These are phyloP conservation scores for Botryotinia calthae DNA, from an alignment of 2,329 filamentous ascomycete species.

Conservation along the genomic window DNA sequence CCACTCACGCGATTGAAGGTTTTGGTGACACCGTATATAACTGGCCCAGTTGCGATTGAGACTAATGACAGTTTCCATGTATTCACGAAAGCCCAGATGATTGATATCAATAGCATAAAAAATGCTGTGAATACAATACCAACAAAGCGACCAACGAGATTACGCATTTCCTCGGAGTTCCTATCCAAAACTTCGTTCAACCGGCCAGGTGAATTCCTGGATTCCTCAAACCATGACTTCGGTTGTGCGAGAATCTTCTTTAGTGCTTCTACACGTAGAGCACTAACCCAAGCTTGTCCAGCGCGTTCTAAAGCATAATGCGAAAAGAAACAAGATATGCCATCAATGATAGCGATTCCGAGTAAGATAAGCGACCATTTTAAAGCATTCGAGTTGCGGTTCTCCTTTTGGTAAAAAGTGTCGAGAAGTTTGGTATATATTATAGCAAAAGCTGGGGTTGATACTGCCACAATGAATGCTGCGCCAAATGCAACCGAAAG, in stretches of 20 bases:
- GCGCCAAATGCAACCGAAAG: constrained; percentile 58
- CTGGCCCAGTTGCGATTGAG: constrained; percentile 64
- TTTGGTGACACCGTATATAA: constrained; percentile 64
- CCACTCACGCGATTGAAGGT: constrained; percentile 63
- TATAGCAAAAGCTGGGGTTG: constrained; percentile 65
- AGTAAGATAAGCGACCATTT: constrained; percentile 70
- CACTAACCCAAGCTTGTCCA: constrained; percentile 75
- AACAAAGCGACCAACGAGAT: constrained; percentile 74
- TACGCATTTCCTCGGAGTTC: constrained; percentile 83
- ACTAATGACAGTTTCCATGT: constrained; percentile 83
- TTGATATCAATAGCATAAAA: constrained; percentile 65
- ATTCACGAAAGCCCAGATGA: constrained; percentile 70
- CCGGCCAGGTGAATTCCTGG: constrained; percentile 59
- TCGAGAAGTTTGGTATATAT: constrained; percentile 69
- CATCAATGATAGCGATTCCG: constrained; percentile 65
- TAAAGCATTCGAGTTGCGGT: constrained; percentile 27
- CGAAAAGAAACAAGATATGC: constrained; percentile 60
- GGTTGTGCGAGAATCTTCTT: constrained; percentile 71
- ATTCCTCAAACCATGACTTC: constrained; percentile 71
- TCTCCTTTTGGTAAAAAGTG: constrained; percentile 58
- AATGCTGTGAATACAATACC: constrained; percentile 65
- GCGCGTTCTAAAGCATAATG: constrained; percentile 70
- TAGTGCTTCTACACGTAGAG: constrained; percentile 66
- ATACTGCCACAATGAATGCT: constrained; percentile 31
- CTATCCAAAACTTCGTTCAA: constrained; percentile 74